Evolutionary conservation across 257 asterid species (phyloP).

Genomic region (Jaltomata sinuosa): DNA sequence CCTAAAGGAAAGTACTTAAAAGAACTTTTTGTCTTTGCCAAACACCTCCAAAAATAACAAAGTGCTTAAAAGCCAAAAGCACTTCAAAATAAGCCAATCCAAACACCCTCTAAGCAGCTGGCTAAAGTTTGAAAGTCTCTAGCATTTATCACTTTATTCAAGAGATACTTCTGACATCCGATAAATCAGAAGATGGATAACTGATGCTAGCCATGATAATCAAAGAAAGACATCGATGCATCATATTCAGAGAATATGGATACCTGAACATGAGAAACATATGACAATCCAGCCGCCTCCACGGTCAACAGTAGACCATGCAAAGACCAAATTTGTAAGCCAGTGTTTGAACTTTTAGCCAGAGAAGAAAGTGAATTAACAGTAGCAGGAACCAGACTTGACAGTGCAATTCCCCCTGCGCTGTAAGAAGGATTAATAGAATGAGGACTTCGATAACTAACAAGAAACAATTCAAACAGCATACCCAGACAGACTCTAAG

Average conservation of each 20-base stretch:
- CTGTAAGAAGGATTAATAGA: constrained; percentile 47
- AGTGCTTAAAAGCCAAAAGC: no score
- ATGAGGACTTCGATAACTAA: constrained; percentile 17
- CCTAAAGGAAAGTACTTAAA: no score
- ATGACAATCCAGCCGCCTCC: constrained; percentile 97
- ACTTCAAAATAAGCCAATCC: no score
- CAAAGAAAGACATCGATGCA: not conserved
- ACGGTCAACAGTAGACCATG: constrained; percentile 98
- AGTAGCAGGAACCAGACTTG: constrained; percentile 92
- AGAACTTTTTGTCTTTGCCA: no score
- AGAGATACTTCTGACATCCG: not conserved
- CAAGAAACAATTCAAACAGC: not conserved
- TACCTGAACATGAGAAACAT: constrained; percentile 97
- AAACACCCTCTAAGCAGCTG: no score
- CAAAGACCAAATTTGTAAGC: constrained; percentile 90
- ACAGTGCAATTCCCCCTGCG: constrained; percentile 99
- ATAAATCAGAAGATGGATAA: not conserved
- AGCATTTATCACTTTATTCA: not conserved
- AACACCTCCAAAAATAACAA: no score
- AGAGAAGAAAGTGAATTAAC: constrained; percentile 74
- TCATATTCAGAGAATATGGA: constrained; percentile 5
- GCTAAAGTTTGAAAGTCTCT: not conserved
- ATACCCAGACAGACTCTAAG: not conserved
- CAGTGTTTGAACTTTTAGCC: constrained; percentile 67
- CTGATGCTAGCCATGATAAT: not conserved